Conservation (phyloP, 2,329 filamentous ascomycete genomes). For the Aspergillus viridinutans region DNA sequence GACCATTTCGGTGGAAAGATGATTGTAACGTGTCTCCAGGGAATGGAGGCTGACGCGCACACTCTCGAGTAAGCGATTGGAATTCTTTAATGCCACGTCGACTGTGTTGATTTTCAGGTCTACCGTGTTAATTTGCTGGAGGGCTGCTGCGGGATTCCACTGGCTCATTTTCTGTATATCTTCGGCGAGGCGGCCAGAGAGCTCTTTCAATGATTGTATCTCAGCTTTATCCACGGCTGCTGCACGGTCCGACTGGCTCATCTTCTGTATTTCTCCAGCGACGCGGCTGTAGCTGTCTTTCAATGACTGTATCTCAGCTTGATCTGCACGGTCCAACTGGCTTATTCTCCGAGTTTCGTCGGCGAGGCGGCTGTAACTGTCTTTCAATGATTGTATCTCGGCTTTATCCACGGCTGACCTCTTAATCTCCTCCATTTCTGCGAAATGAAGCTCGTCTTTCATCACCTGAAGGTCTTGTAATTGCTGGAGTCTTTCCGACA, state of each 20-base stretch:
- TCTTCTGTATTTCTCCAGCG: neutral
- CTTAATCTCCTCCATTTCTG: constrained; percentile 17
- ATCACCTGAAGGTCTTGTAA: constrained; percentile 13
- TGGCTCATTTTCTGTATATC: neutral
- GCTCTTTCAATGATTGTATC: constrained; percentile 1
- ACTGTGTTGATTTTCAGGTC: neutral
- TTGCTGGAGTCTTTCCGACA: constrained; percentile 4
- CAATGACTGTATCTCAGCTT: neutral
- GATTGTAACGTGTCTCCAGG: constrained; percentile 49
- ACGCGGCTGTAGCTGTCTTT: constrained; percentile 1
- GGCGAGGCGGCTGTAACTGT: neutral
- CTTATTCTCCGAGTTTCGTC: neutral
- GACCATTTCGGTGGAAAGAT: constrained; percentile 40
- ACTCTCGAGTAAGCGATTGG: constrained; percentile 8
- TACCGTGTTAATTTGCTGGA: constrained; percentile 5
- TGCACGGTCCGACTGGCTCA: neutral
- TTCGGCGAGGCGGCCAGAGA: neutral
- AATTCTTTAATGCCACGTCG: constrained; percentile 1
- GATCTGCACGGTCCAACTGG: neutral
- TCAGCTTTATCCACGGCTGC: neutral
- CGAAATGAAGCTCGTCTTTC: constrained; percentile 19
- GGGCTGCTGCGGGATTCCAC: neutral
- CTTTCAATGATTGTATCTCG: neutral
- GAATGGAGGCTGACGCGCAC: constrained; percentile 28
- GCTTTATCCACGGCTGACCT: neutral